Percentiles rank a stretch among this genome's conserved stretches.
Conservation (phyloP, 2,329 filamentous ascomycete genomes). For the Penicillium fuscoglaucum region DNA sequence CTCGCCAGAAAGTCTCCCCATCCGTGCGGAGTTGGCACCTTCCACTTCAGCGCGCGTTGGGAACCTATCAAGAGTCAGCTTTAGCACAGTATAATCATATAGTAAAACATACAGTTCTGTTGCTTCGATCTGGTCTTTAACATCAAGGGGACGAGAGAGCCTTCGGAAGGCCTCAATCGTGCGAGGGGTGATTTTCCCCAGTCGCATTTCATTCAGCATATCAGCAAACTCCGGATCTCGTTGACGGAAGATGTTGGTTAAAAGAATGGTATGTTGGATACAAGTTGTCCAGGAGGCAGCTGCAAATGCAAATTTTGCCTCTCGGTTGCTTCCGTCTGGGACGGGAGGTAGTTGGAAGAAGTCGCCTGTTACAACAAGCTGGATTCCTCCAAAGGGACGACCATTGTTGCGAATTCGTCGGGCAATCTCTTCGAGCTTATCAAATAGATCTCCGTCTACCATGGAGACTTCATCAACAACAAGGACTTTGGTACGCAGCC, state of each 20-base stretch:
- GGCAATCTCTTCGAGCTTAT: constrained; percentile 89
- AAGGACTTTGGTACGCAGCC: constrained; percentile 83
- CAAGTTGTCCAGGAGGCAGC: constrained; percentile 87
- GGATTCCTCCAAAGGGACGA: constrained; percentile 91
- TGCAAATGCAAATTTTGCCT: constrained; percentile 89
- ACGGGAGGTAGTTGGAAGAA: constrained; percentile 98
- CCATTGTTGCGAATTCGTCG: constrained; percentile 85
- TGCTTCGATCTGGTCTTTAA: constrained; percentile 73
- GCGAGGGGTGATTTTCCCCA: constrained; percentile 74
- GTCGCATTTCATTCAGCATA: constrained; percentile 97
- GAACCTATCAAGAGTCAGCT: constrained; percentile 56
- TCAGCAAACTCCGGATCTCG: constrained; percentile 84
- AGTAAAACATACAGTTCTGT: constrained; percentile 69
- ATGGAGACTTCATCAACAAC: constrained; percentile 96
- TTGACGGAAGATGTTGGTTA: constrained; percentile 96
- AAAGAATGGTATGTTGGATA: constrained; percentile 91
- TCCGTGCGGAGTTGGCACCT: constrained; percentile 72
- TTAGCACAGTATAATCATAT: background rate
- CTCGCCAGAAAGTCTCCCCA: constrained; percentile 70
- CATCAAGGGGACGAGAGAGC: constrained; percentile 68
- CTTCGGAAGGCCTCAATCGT: constrained; percentile 76
- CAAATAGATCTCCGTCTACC: constrained; percentile 96
- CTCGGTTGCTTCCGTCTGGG: constrained; percentile 66
- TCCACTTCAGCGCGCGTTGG: constrained; percentile 90
- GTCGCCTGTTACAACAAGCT: constrained; percentile 91